Evolutionary conservation across 2,329 filamentous ascomycete genomes (phyloP).

Genomic region (Colletotrichum sp.): DNA sequence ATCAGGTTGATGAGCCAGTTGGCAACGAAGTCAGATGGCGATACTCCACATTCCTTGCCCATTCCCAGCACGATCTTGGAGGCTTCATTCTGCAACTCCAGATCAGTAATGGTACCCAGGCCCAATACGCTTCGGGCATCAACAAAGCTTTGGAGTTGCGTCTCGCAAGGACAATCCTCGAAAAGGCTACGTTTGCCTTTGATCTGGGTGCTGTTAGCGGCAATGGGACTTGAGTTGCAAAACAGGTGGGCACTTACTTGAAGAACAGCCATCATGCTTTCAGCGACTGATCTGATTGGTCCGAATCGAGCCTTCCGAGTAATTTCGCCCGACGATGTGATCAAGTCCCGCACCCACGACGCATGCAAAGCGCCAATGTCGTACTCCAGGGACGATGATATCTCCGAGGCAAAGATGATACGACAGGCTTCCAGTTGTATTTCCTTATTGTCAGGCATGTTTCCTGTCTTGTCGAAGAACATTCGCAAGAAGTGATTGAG

Average conservation of each 20-base stretch:
- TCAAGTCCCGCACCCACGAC: conserved; percentile 29
- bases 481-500: conserved; percentile 31
- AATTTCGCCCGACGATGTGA: conserved; percentile 20
- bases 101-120: neutral
- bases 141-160: conserved; percentile 10
- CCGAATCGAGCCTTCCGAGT: conserved; percentile 25
- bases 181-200: conserved; percentile 31
- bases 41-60: conserved; percentile 5
- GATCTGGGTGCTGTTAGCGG: conserved; percentile 9
- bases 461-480: conserved; percentile 24
- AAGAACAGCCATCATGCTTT: conserved; percentile 26
- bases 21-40: conserved; percentile 5
- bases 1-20: conserved; percentile 15
- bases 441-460: conserved; percentile 21
- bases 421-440: conserved; percentile 30
- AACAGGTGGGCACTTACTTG: neutral
- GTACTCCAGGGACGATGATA: neutral
- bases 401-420: conserved; percentile 30
- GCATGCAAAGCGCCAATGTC: neutral
- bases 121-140: neutral
- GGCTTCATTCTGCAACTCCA: conserved; percentile 24
- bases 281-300: conserved; percentile 25
- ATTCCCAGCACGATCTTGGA: conserved; percentile 16
- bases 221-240: fast-evolving
- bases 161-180: conserved; percentile 28